A percentile compares a stretch with the other conserved stretches of the same genome.
phyloP scores from a whole-genome alignment of 2,329 filamentous ascomycete genomes.

The Scedosporium aurantiacum region DNA sequence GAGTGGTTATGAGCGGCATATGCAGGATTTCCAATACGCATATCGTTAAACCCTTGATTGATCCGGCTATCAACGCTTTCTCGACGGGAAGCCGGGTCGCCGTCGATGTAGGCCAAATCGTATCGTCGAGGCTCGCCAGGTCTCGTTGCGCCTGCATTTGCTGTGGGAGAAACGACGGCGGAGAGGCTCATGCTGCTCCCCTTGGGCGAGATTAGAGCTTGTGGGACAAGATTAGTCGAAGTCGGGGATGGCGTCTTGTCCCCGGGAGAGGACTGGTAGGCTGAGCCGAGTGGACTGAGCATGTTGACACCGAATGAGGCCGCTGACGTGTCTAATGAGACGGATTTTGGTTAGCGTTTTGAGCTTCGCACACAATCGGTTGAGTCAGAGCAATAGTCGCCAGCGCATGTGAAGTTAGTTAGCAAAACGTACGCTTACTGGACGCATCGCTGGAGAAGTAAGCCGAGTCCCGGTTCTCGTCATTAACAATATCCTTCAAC shows the following conservation, averaged over 20 bases:
- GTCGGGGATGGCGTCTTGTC: constrained; percentile 52
- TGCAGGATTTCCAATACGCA: constrained; percentile 58
- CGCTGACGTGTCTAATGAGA: constrained; percentile 30
- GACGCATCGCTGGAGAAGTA: constrained; percentile 15
- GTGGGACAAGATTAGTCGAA: constrained; percentile 35
- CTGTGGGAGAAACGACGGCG: constrained; percentile 53
- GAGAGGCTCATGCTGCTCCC: constrained; percentile 54
- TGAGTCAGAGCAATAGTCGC: not conserved
- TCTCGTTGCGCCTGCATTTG: constrained; percentile 20
- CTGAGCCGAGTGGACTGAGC: constrained; percentile 30
- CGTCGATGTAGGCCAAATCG: constrained; percentile 26
- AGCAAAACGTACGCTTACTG: constrained; percentile 13
- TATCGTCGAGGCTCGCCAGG: constrained; percentile 32
- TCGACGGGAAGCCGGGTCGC: constrained; percentile 44
- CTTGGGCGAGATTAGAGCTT: constrained; percentile 42
- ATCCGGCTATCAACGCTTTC: constrained; percentile 75
- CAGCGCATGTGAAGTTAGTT: not conserved
- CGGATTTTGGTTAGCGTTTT: not conserved
- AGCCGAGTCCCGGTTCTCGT: constrained; percentile 26
- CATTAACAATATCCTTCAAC: constrained; percentile 40
- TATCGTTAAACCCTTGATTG: constrained; percentile 58
- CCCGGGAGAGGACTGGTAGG: constrained; percentile 37
- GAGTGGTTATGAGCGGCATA: constrained; percentile 71
- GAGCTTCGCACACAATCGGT: not conserved
- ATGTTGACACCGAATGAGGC: constrained; percentile 28